These are phyloP conservation scores for Zymoseptoria pseudotritici DNA, from an alignment of 2,329 filamentous ascomycete genomes.

Conservation along the genomic window DNA sequence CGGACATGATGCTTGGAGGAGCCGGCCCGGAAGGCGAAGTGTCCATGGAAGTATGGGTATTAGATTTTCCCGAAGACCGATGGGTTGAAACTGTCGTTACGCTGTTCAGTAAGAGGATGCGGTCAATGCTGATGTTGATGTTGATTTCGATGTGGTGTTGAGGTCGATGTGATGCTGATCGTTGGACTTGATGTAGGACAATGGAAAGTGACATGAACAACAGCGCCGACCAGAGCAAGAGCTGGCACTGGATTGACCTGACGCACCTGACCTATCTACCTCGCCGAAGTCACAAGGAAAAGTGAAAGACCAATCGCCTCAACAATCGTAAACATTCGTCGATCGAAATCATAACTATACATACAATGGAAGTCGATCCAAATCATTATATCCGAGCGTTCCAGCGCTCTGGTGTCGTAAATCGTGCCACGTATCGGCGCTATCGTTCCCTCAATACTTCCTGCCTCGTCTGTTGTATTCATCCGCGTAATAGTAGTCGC, in stretches of 20 bases:
- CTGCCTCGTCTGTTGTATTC: conserved; percentile 13
- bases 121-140: not conserved
- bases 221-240: too few species aligned
- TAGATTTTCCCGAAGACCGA: not conserved
- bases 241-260: too few species aligned
- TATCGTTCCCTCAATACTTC: conserved; percentile 8
- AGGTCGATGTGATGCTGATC: too few species aligned
- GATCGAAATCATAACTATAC: not conserved
- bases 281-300: too few species aligned
- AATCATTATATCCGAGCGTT: not conserved
- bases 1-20: not conserved
- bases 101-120: too few species aligned
- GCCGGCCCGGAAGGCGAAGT: not conserved
- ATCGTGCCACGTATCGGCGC: not conserved
- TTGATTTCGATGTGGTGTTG: not conserved
- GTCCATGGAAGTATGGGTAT: not conserved
- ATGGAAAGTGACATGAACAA: too few species aligned
- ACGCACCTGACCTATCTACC: too few species aligned
- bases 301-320: not conserved
- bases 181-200: too few species aligned
- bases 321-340: not conserved
- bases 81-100: not conserved
- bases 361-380: not conserved
- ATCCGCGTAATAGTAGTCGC: conserved; percentile 14
- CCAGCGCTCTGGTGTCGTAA: not conserved